These are phyloP conservation scores for Lachancea sp. DNA, from an alignment of 805 yeast genomes.

Conservation along the genomic window DNA sequence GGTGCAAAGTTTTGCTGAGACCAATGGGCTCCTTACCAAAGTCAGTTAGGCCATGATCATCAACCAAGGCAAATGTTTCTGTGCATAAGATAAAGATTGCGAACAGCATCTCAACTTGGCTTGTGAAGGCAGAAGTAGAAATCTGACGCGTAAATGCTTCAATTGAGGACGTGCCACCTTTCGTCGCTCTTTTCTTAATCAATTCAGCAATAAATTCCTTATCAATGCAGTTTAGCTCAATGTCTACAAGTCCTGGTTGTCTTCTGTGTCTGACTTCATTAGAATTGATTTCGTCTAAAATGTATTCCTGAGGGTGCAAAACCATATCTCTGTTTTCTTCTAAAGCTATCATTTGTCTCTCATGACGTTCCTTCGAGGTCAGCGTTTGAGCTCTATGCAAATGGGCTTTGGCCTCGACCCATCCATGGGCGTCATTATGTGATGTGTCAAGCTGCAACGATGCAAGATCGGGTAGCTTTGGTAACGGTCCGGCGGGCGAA, in stretches of 20 bases:
- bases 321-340: slow-evolving; percentile 55
- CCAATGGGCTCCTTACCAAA: slow-evolving; percentile 36
- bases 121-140: slow-evolving; percentile 45
- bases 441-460: slow-evolving; percentile 19
- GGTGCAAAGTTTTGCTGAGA: slow-evolving; percentile 37
- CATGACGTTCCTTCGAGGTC: slow-evolving; percentile 59
- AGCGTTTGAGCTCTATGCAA: slow-evolving; percentile 68
- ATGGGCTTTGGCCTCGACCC: slow-evolving; percentile 54
- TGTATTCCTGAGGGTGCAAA: slow-evolving; percentile 52
- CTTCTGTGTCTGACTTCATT: slow-evolving; percentile 39
- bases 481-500: slow-evolving; percentile 18
- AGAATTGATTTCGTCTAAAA: slow-evolving; percentile 39
- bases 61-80: slow-evolving; percentile 47
- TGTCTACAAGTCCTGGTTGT: slow-evolving; percentile 27
- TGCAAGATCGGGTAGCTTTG: slow-evolving; percentile 28
- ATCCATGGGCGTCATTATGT: slow-evolving; percentile 39
- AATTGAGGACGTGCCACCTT: slow-evolving; percentile 41
- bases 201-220: slow-evolving; percentile 40
- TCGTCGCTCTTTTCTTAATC: slow-evolving; percentile 34
- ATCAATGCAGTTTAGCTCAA: slow-evolving; percentile 30
- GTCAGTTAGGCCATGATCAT: slow-evolving; percentile 34
- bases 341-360: slow-evolving; percentile 58
- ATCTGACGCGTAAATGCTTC: slow-evolving; percentile 49
- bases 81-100: slow-evolving; percentile 59
- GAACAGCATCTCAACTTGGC: slow-evolving; percentile 54